Conservation (phyloP, 352 stramenopile species). For the Phytopythium cucurbitacearum region DNA sequence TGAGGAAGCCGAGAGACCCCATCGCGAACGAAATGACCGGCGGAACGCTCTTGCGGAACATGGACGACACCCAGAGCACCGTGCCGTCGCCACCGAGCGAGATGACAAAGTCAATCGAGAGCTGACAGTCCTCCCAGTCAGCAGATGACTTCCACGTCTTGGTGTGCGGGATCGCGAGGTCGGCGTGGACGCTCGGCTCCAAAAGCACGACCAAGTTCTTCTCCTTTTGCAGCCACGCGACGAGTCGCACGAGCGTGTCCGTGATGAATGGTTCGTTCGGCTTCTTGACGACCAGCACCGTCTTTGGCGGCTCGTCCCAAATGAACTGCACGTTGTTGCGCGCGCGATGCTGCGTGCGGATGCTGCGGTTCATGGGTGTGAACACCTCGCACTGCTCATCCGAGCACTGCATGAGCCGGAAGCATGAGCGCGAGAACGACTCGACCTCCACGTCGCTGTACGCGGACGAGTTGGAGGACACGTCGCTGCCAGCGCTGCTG, state of each 20-base stretch:
- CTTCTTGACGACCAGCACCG: conserved; percentile 88
- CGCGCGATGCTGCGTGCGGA: conserved; percentile 78
- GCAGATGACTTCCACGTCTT: conserved; percentile 58
- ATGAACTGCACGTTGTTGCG: conserved; percentile 89
- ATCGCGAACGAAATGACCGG: conserved; percentile 94
- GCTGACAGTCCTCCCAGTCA: conserved; percentile 69
- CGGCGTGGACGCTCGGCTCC: conserved; percentile 69
- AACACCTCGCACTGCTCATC: conserved; percentile 88
- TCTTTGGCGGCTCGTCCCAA: conserved; percentile 81
- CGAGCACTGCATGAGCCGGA: conserved; percentile 80
- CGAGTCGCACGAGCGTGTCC: conserved; percentile 58
- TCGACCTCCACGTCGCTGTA: conserved; percentile 37
- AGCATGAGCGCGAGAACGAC: conserved; percentile 46
- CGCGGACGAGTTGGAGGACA: conserved; percentile 29
- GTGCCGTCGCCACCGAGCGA: conserved; percentile 95
- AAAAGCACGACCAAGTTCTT: conserved; percentile 71
- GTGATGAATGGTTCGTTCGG: conserved; percentile 78
- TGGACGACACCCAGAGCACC: conserved; percentile 84
- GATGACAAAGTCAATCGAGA: conserved; percentile 89
- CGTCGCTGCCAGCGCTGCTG: conserved; percentile 39
- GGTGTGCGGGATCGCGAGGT: conserved; percentile 46
- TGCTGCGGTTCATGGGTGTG: conserved; percentile 81
- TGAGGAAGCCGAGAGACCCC: conserved; percentile 96
- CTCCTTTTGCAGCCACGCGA: conserved; percentile 70
- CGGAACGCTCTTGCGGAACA: conserved; percentile 90